phyloP scores from a whole-genome alignment of 345 rosid genomes.

The Populus ilicifolia region DNA sequence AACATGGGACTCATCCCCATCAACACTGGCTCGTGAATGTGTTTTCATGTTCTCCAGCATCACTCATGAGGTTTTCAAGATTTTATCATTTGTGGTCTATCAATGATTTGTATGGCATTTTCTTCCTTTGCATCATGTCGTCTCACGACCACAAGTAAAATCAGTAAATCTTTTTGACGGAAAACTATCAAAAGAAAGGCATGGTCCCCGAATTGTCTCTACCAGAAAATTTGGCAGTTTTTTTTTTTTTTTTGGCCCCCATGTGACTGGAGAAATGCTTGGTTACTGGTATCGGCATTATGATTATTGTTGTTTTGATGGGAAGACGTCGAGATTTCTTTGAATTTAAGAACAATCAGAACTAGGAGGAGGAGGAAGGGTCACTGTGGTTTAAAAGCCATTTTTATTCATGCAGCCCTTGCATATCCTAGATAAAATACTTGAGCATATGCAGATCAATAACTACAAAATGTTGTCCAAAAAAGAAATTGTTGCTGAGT shows the following conservation, averaged over 20 bases:
- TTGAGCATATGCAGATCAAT: neutral
- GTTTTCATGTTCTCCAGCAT: neutral
- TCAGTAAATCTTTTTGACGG: too few species aligned
- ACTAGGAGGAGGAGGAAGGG: neutral
- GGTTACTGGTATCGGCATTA: neutral
- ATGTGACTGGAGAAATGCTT: neutral
- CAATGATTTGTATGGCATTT: neutral
- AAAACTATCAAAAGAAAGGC: neutral
- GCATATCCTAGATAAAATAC: too few species aligned
- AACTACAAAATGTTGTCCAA: neutral
- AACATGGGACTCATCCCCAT: neutral
- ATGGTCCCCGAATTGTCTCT: neutral
- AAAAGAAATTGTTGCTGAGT: too few species aligned
- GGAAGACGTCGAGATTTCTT: neutral
- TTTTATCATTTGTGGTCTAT: neutral
- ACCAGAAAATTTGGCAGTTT: neutral
- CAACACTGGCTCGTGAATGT: neutral
- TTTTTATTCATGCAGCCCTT: too few species aligned
- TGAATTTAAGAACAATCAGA: neutral
- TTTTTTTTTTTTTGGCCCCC: too few species aligned
- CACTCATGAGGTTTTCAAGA: neutral
- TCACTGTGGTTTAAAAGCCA: too few species aligned
- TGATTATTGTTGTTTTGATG: neutral
- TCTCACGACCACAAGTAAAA: neutral
- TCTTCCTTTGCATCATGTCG: neutral